Percentiles rank a stretch among this genome's conserved stretches.
Conservation (phyloP, 495 filamentous ascomycete species). For the Xylona heveae region DNA sequence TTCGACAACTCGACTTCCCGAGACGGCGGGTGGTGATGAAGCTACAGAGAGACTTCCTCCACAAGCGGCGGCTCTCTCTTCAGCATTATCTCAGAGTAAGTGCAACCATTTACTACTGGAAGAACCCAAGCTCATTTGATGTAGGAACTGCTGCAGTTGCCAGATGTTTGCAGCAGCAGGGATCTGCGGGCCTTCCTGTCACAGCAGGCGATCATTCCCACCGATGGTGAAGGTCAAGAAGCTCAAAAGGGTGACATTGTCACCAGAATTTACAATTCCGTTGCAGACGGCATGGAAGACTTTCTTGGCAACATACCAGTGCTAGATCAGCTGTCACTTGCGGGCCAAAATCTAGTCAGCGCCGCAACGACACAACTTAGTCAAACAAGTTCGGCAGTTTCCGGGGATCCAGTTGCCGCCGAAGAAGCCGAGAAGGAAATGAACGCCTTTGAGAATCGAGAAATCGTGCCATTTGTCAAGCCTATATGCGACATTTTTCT, state of each 20-base stretch:
- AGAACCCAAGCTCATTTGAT: too few relatives aligned
- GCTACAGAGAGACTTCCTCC: constrained; percentile 81
- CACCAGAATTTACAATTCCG: constrained; percentile 82
- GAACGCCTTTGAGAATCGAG: constrained; percentile 75
- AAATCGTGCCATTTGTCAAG: constrained; percentile 88
- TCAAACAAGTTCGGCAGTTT: constrained; percentile 24
- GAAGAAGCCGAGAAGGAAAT: constrained; percentile 91
- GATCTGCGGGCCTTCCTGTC: constrained; percentile 89
- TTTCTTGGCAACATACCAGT: constrained; percentile 89
- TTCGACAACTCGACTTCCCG: constrained; percentile 80
- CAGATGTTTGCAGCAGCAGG: constrained; percentile 83
- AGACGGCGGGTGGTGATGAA: constrained; percentile 86
- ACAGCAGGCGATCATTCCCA: constrained; percentile 53
- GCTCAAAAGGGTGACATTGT: constrained; percentile 83
- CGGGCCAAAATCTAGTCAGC: constrained; percentile 81
- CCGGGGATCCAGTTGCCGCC: constrained; percentile 42
- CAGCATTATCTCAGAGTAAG: constrained; percentile 58
- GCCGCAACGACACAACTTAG: constrained; percentile 63
- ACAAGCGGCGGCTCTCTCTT: constrained; percentile 63
- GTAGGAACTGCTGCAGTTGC: constrained; percentile 55
- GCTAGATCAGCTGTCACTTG: constrained; percentile 79
- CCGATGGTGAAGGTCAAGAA: constrained; percentile 24
- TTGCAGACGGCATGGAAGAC: constrained; percentile 96
- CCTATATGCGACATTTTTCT: constrained; percentile 96
- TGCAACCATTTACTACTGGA: not conserved